Base-by-base conservation (phyloP, 1,284 basidiomycete species). In the Papiliotrema nemorosa region DNA sequence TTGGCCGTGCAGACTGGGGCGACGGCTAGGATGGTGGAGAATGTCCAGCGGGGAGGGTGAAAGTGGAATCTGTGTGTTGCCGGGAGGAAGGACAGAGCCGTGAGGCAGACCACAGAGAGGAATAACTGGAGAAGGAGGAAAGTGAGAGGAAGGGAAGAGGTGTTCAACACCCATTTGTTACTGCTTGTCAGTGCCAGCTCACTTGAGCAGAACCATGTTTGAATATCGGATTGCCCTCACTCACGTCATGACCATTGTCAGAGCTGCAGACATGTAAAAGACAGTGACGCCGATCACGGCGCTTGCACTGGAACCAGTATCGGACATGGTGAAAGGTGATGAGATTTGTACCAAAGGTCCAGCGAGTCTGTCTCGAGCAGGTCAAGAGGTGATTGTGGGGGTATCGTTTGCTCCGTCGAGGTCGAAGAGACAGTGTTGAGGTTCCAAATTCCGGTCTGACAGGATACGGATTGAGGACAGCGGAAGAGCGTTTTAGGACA, bases 261-360 rank as follows among this genome's bases (percentile, higher is more conserved):
- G 75, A 2, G 86, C 85, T 5, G 85, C 80, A 21, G 72, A 68
- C 85, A 88, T 87, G 77, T 87, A 88, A 71, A 88, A 88, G 9
- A 77, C 62, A 53, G 88, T 85, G 31, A 87, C 86, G n/a, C 72
- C 80, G 13, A 83, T 81, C 46, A 88, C 82, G 25, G 52, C 52
- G 47, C 34, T 49, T 13, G 20, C 42, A 49, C 20, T 16, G 16
- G 47, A 48, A 14, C 24, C 33, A 9, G 10, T 20, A 4, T 40
- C 33, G 37, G 25, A 25, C 22, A 33, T 34, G 10, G 3, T 48
- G 47, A 29, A 18, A 37, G 36, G 31, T 34, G 29, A 31, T 7
- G 29, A n/a, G n/a, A n/a, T n/a, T n/a, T n/a, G n/a, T n/a, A n/a
- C n/a, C n/a, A n/a, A n/a, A n/a, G n/a, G n/a, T n/a, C n/a, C n/a